A percentile compares a stretch with the other conserved stretches of the same genome.
These are phyloP conservation scores for Penicillium concentricum DNA, from an alignment of 2,329 filamentous ascomycete species.

Conservation along the genomic window DNA sequence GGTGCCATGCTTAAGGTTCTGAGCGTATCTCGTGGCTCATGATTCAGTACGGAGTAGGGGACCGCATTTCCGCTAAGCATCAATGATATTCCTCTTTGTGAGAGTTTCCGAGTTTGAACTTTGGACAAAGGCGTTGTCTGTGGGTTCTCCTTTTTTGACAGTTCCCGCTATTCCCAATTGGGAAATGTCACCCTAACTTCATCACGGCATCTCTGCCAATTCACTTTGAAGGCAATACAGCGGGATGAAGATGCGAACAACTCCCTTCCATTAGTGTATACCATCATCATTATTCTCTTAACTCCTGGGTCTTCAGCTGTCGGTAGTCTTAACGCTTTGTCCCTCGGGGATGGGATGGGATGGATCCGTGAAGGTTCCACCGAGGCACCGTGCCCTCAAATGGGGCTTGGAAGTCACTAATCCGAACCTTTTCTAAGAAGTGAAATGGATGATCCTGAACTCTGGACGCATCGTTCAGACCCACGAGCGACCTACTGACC, in stretches of 20 bases:
- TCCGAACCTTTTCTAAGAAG: background rate
- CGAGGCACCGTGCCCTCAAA: conserved; percentile 1
- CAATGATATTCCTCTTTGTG: too few species aligned
- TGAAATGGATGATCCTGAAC: background rate
- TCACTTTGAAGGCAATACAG: background rate
- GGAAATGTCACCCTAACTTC: background rate
- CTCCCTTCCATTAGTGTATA: background rate
- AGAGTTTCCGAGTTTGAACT: background rate
- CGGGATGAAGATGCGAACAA: background rate
- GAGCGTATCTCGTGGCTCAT: background rate
- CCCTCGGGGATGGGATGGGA: background rate
- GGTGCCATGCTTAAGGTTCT: background rate
- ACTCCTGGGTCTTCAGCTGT: background rate
- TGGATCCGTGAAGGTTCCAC: background rate
- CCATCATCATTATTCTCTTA: background rate
- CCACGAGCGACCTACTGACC: background rate
- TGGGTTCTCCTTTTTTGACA: background rate
- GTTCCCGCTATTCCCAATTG: background rate
- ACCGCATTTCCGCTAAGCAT: background rate
- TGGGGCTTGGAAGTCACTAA: background rate
- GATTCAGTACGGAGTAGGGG: background rate
- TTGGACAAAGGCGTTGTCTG: conserved; percentile 1
- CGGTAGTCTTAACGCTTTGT: background rate
- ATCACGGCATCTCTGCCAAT: background rate
- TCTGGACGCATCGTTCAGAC: background rate